These are phyloP conservation scores for Carpinus fangiana DNA, from an alignment of 306 rosid species.

Conservation along the genomic window DNA sequence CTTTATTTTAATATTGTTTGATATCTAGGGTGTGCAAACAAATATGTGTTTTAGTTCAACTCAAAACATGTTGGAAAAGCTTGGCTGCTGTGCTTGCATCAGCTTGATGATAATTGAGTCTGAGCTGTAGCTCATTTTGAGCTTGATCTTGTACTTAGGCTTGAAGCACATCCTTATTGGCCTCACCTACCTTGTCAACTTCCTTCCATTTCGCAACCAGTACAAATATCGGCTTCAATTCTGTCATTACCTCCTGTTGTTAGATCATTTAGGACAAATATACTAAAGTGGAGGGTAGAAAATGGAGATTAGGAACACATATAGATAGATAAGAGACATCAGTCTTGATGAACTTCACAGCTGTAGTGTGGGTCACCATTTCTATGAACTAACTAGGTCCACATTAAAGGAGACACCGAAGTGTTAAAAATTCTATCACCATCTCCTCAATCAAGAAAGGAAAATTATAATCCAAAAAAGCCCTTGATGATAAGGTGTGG, in stretches of 20 bases:
- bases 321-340: too few species aligned
- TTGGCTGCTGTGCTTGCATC: background rate
- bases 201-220: background rate
- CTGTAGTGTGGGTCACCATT: background rate
- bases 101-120: background rate
- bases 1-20: background rate
- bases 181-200: background rate
- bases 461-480: background rate
- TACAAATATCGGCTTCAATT: background rate
- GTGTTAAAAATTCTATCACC: background rate
- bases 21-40: background rate
- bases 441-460: background rate
- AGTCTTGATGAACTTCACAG: background rate
- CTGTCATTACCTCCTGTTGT: background rate
- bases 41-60: background rate
- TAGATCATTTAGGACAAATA: background rate
- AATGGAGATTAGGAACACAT: background rate
- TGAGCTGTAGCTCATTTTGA: background rate
- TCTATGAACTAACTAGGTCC: background rate
- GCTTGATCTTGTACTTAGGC: background rate
- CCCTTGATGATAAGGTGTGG: background rate
- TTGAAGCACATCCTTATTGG: background rate
- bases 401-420: background rate
- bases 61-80: background rate
- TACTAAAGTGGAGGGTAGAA: background rate